Evolutionary conservation across 2,329 filamentous ascomycete species (phyloP), one percentile per base, ranked within the genome.

Genomic region (Atkinsonella texensis): DNA sequence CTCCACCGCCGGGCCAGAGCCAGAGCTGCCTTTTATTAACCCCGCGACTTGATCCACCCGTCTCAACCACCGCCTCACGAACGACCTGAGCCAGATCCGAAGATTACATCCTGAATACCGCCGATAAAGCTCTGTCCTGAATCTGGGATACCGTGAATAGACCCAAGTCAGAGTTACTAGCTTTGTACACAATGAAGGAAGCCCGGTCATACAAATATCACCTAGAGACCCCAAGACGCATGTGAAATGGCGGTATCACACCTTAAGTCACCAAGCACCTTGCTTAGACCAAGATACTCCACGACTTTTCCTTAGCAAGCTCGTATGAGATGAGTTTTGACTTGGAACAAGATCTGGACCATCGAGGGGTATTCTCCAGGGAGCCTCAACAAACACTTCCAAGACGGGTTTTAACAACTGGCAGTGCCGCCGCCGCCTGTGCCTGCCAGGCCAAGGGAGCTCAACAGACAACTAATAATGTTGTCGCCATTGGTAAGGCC

Each of bases 121-220:
- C 12, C 8, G 2, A 48, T 9, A n/a, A 48, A 9, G 12, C 15
- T 35, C 12, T 46, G n/a, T 13, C 44, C 52, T 13, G 52, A 53
- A n/a, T 6, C 12, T 7, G 44, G 13, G 10, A 40, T 48, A 11
- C 38, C 5, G 39, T 47, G 13, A 50, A 54, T n/a, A 49, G 53
- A 10, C 54, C 54, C 17, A 55, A 54, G 12, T 49, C 46, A 6
- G 17, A 33, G 33, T 52, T 39, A 33, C 9, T 12, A 6, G 51
- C 3, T n/a, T 23, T 7, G 17, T 38, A 48, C 56, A 58, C 2
- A 50, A 17, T 2, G 35, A 7, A 1, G 56, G 56, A 12, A 58
- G 52, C 7, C 9, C 23, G 4, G 40, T 45, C 28, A 57, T 48
- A 39, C 56, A 58, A 31, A 42, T 10, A 5, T 8, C 11, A 11